These are phyloP conservation scores for Letharia lupina DNA, from an alignment of 495 filamentous ascomycete genomes.

Conservation along the genomic window DNA sequence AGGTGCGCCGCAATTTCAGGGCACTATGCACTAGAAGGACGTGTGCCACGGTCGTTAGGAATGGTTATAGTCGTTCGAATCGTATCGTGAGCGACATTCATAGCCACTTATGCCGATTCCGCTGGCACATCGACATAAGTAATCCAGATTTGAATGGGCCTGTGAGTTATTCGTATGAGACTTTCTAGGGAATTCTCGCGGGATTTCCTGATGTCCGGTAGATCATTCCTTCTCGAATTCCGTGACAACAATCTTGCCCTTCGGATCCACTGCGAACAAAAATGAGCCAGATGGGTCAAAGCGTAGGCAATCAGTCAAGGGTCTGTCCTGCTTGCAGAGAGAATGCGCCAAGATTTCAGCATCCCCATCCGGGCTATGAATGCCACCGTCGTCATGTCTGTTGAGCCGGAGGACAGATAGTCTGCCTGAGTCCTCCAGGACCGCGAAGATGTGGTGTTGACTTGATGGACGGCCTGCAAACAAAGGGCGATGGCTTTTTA, in stretches of 20 bases:
- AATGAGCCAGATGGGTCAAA: constrained; percentile 18
- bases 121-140: not conserved
- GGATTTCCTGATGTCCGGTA: not conserved
- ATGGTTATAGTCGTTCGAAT: not conserved
- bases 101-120: not conserved
- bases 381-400: constrained; percentile 14
- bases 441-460: constrained; percentile 11
- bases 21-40: not conserved
- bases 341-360: not conserved
- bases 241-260: constrained; percentile 18
- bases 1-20: not conserved
- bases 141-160: not conserved
- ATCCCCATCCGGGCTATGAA: constrained; percentile 5
- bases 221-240: constrained; percentile 6
- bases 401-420: constrained; percentile 9
- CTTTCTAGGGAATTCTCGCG: not conserved
- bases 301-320: constrained; percentile 4
- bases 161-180: not conserved
- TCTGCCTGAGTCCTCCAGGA: constrained; percentile 14
- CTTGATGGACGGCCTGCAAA: constrained; percentile 13
- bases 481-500: constrained; percentile 7
- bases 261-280: constrained; percentile 18
- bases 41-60: not conserved
- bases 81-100: not conserved
- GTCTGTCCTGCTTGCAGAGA: constrained; percentile 1